Evolutionary conservation across 495 filamentous ascomycete species (phyloP).

Genomic region (Tuber brumale): DNA sequence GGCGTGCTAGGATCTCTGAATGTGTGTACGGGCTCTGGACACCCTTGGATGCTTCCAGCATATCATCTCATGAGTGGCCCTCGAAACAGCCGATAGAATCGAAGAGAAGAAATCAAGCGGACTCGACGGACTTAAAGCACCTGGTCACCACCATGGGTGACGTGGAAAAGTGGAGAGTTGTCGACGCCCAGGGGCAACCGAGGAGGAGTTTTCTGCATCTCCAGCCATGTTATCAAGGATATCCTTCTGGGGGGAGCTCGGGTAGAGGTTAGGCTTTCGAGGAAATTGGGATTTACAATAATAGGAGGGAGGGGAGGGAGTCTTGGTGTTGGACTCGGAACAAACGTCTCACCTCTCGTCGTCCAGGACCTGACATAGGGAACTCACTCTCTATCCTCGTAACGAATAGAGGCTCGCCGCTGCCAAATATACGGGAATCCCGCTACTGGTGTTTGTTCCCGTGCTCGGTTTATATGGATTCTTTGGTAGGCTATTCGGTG

Average conservation of each 20-base stretch:
- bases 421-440: not conserved
- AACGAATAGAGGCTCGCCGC: not conserved
- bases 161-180: not conserved
- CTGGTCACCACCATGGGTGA: not conserved
- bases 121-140: not conserved
- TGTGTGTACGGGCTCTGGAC: not conserved
- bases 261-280: not conserved
- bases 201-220: not conserved
- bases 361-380: not conserved
- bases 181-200: not conserved
- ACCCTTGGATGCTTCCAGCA: not conserved
- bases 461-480: not conserved
- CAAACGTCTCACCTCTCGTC: not conserved
- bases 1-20: not conserved
- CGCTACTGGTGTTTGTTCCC: not conserved
- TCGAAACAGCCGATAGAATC: not conserved
- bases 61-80: not conserved
- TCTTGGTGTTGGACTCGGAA: not conserved
- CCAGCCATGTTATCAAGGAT: not conserved
- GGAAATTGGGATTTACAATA: not conserved
- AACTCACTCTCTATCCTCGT: not conserved
- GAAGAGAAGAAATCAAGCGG: not conserved
- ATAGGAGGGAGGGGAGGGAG: not conserved
- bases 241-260: not conserved
- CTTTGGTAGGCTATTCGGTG: not conserved